Base-by-base conservation (phyloP, 306 rosid genomes). In the Rosa lucieae region DNA sequence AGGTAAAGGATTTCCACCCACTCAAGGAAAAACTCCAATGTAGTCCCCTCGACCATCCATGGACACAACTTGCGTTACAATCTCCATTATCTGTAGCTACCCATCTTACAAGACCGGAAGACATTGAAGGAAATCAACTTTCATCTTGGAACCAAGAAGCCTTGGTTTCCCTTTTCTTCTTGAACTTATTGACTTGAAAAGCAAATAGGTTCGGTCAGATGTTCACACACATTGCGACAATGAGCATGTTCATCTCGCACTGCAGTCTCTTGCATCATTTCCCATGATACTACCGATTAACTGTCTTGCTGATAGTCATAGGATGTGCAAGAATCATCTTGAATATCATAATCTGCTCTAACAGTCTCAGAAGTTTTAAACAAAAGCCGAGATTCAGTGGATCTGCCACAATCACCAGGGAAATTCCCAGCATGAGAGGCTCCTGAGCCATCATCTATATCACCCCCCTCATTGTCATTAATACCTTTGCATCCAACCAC, bases 251-350 rank as follows among this genome's bases (percentile, higher is more conserved):
- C 73, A 83, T 67, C 56, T 68, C 11, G 56, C 26, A n/a, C 74
- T 49, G 55, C 67, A 74, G 51, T 78, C 79, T 69, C 62, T 74
- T 48, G 59, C 70, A 74, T 51, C 58, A 26, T 7, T 78, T 43
- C 21, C 62, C 61, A 37, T 67, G 15, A 23, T 72, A 10, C 18
- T 20, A 56, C 13, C 29, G 15, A 56, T 76, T 47, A 39, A 75
- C 66, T 23, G 23, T 46, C 78, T 72, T 12, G 75, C 78, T 83
- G 78, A 63, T 37, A 74, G 73, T 83, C 86, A 1, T 39, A 78
- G 10, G 81, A 83, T 23, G 81, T 70, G 75, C 81, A 83, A 29
- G 87, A 84, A 77, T 80, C 84, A 80, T 84, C 87, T 46, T 84
- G 76, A 40, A 76, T 44, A 65, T 80, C 79, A 71, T 49, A 23